phyloP scores from a whole-genome alignment of 1,284 basidiomycete species.

The Apiotrichum siamense region DNA sequence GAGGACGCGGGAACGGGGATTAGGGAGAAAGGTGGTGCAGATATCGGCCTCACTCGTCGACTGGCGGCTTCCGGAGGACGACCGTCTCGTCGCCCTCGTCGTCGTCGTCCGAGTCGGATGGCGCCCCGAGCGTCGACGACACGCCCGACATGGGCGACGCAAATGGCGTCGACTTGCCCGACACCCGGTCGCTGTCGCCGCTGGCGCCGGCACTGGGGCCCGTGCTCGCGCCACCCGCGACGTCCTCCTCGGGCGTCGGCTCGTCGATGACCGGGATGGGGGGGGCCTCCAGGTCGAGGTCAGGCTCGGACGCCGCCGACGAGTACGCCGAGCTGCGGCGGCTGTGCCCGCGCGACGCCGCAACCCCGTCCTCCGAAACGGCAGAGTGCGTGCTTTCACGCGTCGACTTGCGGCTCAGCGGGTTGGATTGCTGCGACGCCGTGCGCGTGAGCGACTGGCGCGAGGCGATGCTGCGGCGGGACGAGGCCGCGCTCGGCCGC shows the following conservation, averaged over 20 bases:
- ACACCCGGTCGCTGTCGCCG: not conserved
- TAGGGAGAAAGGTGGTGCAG: not conserved
- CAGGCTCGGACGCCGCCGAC: not conserved
- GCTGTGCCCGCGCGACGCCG: not conserved
- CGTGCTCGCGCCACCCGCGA: too few species aligned
- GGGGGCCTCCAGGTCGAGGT: too few species aligned
- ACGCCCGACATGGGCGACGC: not conserved
- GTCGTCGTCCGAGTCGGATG: constrained; percentile 1
- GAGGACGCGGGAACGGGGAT: not conserved
- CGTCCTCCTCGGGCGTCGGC: too few species aligned
- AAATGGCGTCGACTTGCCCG: not conserved
- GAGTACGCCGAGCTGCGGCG: not conserved
- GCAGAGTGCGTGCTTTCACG: not conserved
- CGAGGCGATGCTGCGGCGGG: not conserved
- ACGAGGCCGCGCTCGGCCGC: not conserved
- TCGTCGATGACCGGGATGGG: too few species aligned
- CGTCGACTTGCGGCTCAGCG: not conserved
- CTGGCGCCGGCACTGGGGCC: not conserved
- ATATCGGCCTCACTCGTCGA: not conserved
- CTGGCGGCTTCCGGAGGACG: not conserved
- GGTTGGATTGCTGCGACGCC: not conserved
- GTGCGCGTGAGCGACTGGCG: not conserved
- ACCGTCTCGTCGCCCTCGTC: constrained; percentile 7
- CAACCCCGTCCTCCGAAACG: too few species aligned
- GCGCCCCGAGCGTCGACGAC: not conserved